Conservation (phyloP, 257 asterid genomes). For the Mentha longifolia region DNA sequence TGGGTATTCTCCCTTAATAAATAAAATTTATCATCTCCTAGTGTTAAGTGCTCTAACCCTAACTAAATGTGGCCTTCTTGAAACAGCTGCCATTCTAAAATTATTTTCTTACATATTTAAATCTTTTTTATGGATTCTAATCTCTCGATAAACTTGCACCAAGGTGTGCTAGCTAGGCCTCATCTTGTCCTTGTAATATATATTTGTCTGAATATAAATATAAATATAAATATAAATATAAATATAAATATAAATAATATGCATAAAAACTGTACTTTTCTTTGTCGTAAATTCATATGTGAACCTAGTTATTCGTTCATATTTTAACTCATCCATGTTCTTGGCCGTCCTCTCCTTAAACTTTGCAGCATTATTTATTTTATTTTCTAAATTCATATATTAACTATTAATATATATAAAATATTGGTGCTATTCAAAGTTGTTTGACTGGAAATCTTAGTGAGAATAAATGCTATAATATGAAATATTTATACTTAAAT, state of each 20-base stretch:
- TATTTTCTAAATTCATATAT: background rate
- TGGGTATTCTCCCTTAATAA: conserved; percentile 23
- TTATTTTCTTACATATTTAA: background rate
- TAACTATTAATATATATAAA: background rate
- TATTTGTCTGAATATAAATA: conserved; percentile 28
- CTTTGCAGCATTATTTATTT: conserved; percentile 32
- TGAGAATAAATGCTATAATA: background rate
- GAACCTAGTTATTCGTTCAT: conserved; percentile 45
- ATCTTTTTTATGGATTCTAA: conserved; percentile 36
- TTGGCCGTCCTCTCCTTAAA: conserved; percentile 37
- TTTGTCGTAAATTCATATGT: conserved; percentile 34
- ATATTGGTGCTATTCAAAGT: conserved; percentile 9
- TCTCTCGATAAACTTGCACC: conserved; percentile 37
- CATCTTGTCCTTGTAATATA: conserved; percentile 40
- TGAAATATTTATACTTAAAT: background rate
- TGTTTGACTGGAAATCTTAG: conserved; percentile 23
- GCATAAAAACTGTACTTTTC: conserved; percentile 29
- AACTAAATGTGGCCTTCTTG: conserved; percentile 47
- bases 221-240: too few species aligned
- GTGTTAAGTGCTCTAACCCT: conserved; percentile 73
- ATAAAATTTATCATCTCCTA: conserved; percentile 60
- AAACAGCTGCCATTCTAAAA: conserved; percentile 41
- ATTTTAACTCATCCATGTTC: conserved; percentile 41
- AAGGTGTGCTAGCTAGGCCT: conserved; percentile 36
- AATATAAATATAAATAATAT: background rate